These are phyloP conservation scores for Rhynchospora breviuscula DNA, from an alignment of 176 grass and related monocot genomes.

Conservation along the genomic window DNA sequence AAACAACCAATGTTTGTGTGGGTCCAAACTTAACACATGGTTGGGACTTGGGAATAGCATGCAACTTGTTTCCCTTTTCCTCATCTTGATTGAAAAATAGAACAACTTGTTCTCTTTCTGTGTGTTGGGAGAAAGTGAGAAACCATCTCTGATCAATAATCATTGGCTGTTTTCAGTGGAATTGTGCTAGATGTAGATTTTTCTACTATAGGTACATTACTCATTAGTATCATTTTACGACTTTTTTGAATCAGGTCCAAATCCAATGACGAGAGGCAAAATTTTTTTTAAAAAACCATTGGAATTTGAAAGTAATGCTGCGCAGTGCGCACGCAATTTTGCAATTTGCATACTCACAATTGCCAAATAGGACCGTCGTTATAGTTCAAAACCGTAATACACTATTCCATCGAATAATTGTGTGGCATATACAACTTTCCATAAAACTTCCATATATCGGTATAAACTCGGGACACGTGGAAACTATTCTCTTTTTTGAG, in stretches of 20 bases:
- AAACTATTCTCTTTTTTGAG: not conserved
- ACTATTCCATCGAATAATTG: not conserved
- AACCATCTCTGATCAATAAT: not conserved
- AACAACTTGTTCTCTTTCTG: not conserved
- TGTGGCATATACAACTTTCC: not conserved
- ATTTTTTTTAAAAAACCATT: not conserved
- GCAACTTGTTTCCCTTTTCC: too few species aligned
- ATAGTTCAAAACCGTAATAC: not conserved
- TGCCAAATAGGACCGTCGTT: not conserved
- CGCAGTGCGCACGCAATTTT: not conserved
- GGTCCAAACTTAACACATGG: not conserved
- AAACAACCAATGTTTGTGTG: not conserved
- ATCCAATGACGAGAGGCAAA: not conserved
- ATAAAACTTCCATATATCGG: not conserved
- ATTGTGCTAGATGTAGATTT: not conserved
- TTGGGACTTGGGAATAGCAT: too few species aligned
- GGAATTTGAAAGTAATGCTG: not conserved
- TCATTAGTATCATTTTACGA: not conserved
- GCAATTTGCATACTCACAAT: not conserved
- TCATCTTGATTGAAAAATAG: too few species aligned
- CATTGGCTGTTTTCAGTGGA: not conserved
- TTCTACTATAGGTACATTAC: not conserved
- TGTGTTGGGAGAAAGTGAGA: not conserved
- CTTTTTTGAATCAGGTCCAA: not conserved
- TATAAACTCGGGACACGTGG: not conserved